Evolutionary conservation across 345 rosid genomes (phyloP).

Genomic region (Isatis tinctoria): DNA sequence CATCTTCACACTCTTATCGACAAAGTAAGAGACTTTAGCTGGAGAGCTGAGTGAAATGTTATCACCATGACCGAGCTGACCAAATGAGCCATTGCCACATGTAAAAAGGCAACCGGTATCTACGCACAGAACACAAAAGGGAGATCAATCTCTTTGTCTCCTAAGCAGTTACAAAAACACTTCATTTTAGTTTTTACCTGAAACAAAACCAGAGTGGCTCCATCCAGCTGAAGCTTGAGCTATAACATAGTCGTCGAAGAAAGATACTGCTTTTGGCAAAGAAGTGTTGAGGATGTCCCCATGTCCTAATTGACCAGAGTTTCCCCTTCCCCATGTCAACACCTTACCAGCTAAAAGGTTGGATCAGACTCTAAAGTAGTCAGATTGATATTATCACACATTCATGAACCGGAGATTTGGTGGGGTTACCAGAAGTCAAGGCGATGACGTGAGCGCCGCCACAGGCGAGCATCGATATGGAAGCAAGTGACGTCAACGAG

Average conservation of each 20-base stretch:
- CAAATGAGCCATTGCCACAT: slow-evolving; percentile 91
- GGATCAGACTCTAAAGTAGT: neutral
- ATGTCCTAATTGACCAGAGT: slow-evolving; percentile 88
- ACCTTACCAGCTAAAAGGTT: slow-evolving; percentile 52
- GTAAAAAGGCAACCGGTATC: slow-evolving; percentile 60
- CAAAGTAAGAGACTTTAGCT: slow-evolving; percentile 56
- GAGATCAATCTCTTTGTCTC: neutral
- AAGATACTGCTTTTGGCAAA: slow-evolving; percentile 45
- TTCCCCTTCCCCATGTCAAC: slow-evolving; percentile 92
- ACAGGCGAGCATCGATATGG: slow-evolving; percentile 69
- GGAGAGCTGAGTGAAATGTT: slow-evolving; percentile 48
- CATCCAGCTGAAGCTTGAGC: slow-evolving; percentile 81
- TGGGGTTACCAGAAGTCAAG: slow-evolving; percentile 48
- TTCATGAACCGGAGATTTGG: neutral
- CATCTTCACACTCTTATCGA: slow-evolving; percentile 45
- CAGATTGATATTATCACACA: neutral
- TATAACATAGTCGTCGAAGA: slow-evolving; percentile 36
- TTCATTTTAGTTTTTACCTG: slow-evolving; percentile 44
- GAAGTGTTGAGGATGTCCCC: slow-evolving; percentile 45
- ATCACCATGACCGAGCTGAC: slow-evolving; percentile 96
- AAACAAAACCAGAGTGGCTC: slow-evolving; percentile 83
- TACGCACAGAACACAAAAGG: slow-evolving; percentile 16
- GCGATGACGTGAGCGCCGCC: slow-evolving; percentile 95
- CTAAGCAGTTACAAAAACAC: neutral
- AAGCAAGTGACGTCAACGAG: slow-evolving; percentile 39